phyloP scores from a whole-genome alignment of 768 basidiomycete species.

The Tulasnella calospora region DNA sequence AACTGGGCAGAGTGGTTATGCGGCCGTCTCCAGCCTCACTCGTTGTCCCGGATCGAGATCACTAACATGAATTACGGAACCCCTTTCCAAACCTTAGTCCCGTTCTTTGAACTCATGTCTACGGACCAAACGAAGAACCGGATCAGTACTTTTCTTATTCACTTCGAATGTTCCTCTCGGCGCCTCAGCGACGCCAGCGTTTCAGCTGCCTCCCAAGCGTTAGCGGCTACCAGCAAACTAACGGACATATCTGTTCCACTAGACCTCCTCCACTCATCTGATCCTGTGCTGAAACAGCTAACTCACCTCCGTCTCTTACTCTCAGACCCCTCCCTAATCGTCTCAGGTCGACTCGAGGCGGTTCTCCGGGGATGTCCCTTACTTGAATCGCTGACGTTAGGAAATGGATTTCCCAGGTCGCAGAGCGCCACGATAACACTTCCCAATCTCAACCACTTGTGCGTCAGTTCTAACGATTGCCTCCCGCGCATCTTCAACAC shows the following conservation, averaged over 20 bases:
- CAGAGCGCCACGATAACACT: not conserved
- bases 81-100: not conserved
- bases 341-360: not conserved
- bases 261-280: not conserved
- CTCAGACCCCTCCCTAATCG: not conserved
- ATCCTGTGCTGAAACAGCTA: not conserved
- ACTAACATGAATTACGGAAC: not conserved
- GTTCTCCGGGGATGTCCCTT: not conserved
- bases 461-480: not conserved
- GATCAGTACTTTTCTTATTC: not conserved
- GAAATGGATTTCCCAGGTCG: not conserved
- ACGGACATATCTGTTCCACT: not conserved
- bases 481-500: not conserved
- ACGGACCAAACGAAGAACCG: not conserved
- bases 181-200: not conserved
- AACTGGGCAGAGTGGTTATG: not conserved
- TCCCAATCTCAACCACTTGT: not conserved
- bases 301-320: not conserved
- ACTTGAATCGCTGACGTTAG: not conserved
- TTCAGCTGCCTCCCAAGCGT: not conserved
- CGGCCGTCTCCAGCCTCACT: not conserved
- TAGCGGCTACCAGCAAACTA: not conserved
- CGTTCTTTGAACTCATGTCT: not conserved
- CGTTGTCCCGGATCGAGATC: not conserved
- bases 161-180: not conserved